phyloP scores from a whole-genome alignment of 176 grass and related monocot genomes.

The Zea mays region Zm-B73-REFERENCE-NAM-5.0 NC_050098.1:38261501-38262000 shows the following conservation, averaged over 20 bases:
- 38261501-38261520: conserved; percentile 62
- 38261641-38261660: conserved; percentile 48
- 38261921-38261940: conserved; percentile 57
- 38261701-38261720: not conserved
- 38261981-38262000: not conserved
- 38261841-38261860: too few species aligned
- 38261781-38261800: too few species aligned
- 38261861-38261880: not conserved
- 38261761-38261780: too few species aligned
- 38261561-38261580: conserved; percentile 51
- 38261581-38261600: conserved; percentile 45
- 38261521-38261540: conserved; percentile 47
- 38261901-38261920: conserved; percentile 32
- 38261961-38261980: conserved; percentile 48
- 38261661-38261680: not conserved
- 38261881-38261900: conserved; percentile 7
- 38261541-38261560: conserved; percentile 53
- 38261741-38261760: too few species aligned
- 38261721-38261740: too few species aligned
- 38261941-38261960: conserved; percentile 58
- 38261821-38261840: too few species aligned
- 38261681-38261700: not conserved
- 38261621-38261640: conserved; percentile 39
- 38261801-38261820: too few species aligned
- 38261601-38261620: conserved; percentile 50